A percentile compares a stretch with the other conserved stretches of the same genome.
These are phyloP conservation scores for Babjeviella inositovora DNA, from an alignment of 805 yeast genomes.

Conservation along the genomic window DNA sequence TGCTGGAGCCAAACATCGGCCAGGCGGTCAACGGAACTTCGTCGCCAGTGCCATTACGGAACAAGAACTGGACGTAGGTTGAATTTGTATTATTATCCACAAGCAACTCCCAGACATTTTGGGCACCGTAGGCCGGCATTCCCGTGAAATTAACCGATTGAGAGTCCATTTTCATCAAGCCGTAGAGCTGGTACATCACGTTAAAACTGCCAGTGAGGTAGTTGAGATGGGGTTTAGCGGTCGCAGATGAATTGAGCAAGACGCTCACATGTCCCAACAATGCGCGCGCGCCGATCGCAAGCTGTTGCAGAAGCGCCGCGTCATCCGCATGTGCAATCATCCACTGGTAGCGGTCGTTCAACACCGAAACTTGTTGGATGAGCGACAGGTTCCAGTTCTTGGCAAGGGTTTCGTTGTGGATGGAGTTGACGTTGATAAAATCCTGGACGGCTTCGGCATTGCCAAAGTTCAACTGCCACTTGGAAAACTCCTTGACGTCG, in stretches of 20 bases:
- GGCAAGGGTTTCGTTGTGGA: slow-evolving; percentile 21
- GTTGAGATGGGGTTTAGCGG: slow-evolving; percentile 20
- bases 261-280: slow-evolving; percentile 19
- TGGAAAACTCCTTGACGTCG: slow-evolving; percentile 3
- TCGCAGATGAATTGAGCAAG: slow-evolving; percentile 14
- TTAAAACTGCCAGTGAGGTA: slow-evolving; percentile 28
- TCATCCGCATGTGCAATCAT: slow-evolving; percentile 12
- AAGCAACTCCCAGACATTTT: slow-evolving; percentile 25
- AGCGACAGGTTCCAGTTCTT: slow-evolving; percentile 12
- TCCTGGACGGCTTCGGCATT: slow-evolving; percentile 23
- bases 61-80: slow-evolving; percentile 21
- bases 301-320: slow-evolving; percentile 7
- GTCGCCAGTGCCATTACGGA: slow-evolving; percentile 26
- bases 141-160: slow-evolving; percentile 22
- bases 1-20: slow-evolving; percentile 17
- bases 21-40: slow-evolving; percentile 12
- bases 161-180: slow-evolving; percentile 14
- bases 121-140: slow-evolving; percentile 28
- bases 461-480: slow-evolving; percentile 15
- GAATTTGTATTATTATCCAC: slow-evolving; percentile 7
- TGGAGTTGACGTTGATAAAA: slow-evolving; percentile 17
- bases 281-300: slow-evolving; percentile 24
- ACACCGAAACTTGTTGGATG: slow-evolving; percentile 11
- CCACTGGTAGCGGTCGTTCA: slow-evolving; percentile 23
- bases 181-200: slow-evolving; percentile 21